Evolutionary conservation across 1,284 basidiomycete species (phyloP).

Genomic region (Sphaerobolus stellatus): DNA sequence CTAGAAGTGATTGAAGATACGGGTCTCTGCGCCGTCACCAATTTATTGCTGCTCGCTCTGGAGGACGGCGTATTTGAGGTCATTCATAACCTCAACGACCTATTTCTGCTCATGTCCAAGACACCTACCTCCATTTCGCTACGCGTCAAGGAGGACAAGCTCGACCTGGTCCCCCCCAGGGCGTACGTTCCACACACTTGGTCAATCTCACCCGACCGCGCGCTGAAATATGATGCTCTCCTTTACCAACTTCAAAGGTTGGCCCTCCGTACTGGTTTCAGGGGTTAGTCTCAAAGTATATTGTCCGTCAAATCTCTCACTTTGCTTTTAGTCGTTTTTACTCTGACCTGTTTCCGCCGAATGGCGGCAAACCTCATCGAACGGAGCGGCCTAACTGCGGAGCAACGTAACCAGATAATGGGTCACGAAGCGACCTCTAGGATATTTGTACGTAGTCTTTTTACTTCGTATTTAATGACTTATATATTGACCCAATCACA

Average conservation of each 20-base stretch:
- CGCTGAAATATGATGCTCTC: background rate
- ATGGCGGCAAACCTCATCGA: too few relatives aligned
- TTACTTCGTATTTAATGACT: too few relatives aligned
- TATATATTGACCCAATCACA: too few relatives aligned
- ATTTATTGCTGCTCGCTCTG: background rate
- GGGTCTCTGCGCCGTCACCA: background rate
- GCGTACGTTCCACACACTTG: background rate
- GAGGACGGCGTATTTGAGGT: background rate
- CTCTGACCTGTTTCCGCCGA: too few relatives aligned
- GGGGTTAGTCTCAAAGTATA: background rate
- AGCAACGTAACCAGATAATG: too few relatives aligned
- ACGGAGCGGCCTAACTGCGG: too few relatives aligned
- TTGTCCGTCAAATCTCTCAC: too few relatives aligned
- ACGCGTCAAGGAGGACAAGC: too few relatives aligned
- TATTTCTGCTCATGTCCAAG: background rate
- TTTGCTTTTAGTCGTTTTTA: too few relatives aligned
- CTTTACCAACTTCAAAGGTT: background rate
- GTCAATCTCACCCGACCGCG: background rate
- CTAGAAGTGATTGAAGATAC: background rate
- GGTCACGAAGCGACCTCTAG: too few relatives aligned
- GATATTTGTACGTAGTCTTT: too few relatives aligned
- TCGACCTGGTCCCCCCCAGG: background rate
- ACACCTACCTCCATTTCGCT: background rate
- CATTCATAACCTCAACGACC: background rate
- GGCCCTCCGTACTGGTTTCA: background rate